Evolutionary conservation across 805 yeast species (phyloP).

Genomic region (Monosporozyma aquatica): DNA sequence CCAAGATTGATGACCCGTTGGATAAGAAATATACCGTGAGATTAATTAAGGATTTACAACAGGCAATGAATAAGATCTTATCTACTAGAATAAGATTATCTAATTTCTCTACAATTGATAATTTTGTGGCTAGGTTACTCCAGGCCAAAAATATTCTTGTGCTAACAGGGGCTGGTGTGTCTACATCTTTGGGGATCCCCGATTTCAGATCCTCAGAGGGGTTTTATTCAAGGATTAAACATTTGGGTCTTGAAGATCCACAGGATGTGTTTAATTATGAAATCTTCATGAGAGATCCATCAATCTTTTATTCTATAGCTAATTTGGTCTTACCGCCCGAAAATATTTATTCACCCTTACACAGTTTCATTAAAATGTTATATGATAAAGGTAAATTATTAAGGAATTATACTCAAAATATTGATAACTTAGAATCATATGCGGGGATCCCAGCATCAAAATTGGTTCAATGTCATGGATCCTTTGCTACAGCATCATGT

Average conservation of each 20-base stretch:
- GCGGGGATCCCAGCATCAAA: slow-evolving; percentile 63
- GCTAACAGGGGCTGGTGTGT: slow-evolving; percentile 88
- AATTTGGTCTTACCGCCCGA: slow-evolving; percentile 74
- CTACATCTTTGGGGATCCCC: slow-evolving; percentile 84
- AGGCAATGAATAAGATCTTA: slow-evolving; percentile 56
- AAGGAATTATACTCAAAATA: slow-evolving; percentile 84
- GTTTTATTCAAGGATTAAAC: slow-evolving; percentile 58
- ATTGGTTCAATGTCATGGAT: slow-evolving; percentile 85
- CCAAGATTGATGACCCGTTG: slow-evolving; percentile 28
- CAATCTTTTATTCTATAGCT: slow-evolving; percentile 74
- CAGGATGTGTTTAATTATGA: slow-evolving; percentile 79
- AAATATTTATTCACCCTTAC: slow-evolving; percentile 60
- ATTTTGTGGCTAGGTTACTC: slow-evolving; percentile 45
- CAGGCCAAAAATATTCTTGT: slow-evolving; percentile 56
- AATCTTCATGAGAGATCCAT: slow-evolving; percentile 63
- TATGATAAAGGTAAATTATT: slow-evolving; percentile 68
- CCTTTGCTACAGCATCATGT: slow-evolving; percentile 82
- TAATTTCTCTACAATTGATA: slow-evolving; percentile 47
- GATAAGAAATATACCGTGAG: slow-evolving; percentile 39
- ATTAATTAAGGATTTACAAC: slow-evolving; percentile 44
- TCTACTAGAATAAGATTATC: slow-evolving; percentile 47
- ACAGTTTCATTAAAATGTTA: slow-evolving; percentile 63
- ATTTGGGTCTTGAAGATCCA: slow-evolving; percentile 71
- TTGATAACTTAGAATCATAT: slow-evolving; percentile 72
- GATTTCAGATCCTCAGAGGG: slow-evolving; percentile 86